Percentiles rank a stretch among this genome's conserved stretches.
Conservation (phyloP, 2,329 filamentous ascomycete genomes). For the Ophiocordyceps robertsii region DNA sequence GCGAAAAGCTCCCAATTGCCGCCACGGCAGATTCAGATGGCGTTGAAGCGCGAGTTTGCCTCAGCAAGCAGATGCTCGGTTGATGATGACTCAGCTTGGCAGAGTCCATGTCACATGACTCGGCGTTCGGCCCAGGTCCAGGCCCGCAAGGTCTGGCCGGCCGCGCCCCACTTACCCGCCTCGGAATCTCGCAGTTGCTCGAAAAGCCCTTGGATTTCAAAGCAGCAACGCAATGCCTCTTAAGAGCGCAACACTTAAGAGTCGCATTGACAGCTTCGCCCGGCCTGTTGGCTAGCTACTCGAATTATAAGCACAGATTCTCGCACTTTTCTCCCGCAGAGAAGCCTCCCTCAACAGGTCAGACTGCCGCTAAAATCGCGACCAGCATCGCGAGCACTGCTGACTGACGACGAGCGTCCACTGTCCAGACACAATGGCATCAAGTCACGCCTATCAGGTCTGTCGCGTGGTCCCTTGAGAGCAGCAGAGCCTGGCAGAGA, state of each 20-base stretch:
- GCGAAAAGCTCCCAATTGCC: too few relatives aligned
- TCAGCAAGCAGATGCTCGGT: too few relatives aligned
- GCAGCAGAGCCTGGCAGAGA: background rate
- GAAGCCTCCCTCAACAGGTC: background rate
- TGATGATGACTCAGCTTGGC: background rate
- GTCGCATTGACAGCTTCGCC: conserved; percentile 14
- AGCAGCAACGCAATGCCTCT: conserved; percentile 17
- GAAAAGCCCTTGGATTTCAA: conserved; percentile 16
- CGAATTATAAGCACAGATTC: conserved; percentile 13
- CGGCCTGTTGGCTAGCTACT: conserved; percentile 14
- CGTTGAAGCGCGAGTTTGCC: too few relatives aligned
- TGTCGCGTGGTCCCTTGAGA: conserved; percentile 2
- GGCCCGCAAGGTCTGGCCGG: background rate
- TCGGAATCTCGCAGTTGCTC: background rate
- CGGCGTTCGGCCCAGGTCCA: background rate
- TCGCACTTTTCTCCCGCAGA: conserved; percentile 9
- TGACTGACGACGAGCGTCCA: conserved; percentile 3
- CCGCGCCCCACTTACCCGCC: background rate
- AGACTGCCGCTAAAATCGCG: background rate
- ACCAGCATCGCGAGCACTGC: background rate
- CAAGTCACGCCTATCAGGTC: conserved; percentile 33
- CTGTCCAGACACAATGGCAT: conserved; percentile 20
- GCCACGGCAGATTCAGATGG: too few relatives aligned
- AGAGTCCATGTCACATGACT: background rate
- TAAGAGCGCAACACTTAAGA: conserved; percentile 11